Evolutionary conservation across 2,329 filamentous ascomycete species (phyloP), one percentile per base, ranked within the genome.

Genomic region (Aspergillus unguis): DNA sequence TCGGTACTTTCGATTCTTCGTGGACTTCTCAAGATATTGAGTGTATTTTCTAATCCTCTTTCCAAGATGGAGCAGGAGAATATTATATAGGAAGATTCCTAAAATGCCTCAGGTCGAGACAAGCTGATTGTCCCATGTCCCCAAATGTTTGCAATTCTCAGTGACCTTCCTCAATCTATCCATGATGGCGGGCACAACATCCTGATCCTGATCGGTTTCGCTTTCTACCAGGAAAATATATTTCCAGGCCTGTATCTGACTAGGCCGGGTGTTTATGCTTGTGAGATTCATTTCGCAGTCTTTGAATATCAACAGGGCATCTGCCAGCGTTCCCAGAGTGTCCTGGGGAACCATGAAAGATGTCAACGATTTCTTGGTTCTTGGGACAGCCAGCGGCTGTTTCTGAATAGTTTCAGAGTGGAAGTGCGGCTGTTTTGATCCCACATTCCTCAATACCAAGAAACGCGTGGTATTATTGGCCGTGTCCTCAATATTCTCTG

Each of bases 141-240:
- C 72, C 45, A 72, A 42, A 48, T 74, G 61, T 50, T 68, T 67
- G 58, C 71, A 70, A 48, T 60, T 64, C 56, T 72, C 70, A 3
- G 73, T 75, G 41, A 69, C 71, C 44, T 59, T 52, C 23, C 57
- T 58, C 42, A 77, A 50, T 41, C 69, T 66, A 33, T 60, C 35
- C 46, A 75, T 55, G 40, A 73, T 63, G 6, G 59, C 58, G 5
- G 65, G 50, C 29, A 68, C 68, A 8, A 61, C 59, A 25, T 67
- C 65, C 46, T 57, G 56, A 49, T 65, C 64, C 45, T 66, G 60
- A 25, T 54, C 55, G 8, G 62, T 62, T 68, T 87, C 82, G 63
- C 95, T 91, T 76, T 97, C 92, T 29, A 96, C 85, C 67, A 97
- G 92, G 75, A 97, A 96, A 35, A 96, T 82, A 73, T 97, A 97